phyloP scores from a whole-genome alignment of 345 rosid species.

The Euphorbia tirucalli region DNA sequence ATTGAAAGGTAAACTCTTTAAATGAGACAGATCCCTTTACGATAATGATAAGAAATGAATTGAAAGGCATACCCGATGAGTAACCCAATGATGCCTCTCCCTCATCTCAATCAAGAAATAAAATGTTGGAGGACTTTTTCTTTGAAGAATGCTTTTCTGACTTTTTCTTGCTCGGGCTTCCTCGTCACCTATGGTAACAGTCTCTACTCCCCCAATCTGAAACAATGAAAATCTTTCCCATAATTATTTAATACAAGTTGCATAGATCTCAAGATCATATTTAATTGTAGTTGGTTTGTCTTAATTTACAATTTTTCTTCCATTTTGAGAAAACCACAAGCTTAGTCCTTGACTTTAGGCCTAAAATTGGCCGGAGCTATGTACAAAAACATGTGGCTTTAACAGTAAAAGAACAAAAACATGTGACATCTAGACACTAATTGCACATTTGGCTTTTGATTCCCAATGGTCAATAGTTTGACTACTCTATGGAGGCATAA shows the following conservation, averaged over 20 bases:
- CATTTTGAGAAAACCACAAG: too few species aligned
- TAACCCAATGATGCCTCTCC: slow-evolving; percentile 57
- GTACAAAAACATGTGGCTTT: too few species aligned
- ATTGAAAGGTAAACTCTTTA: too few species aligned
- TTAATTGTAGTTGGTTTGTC: too few species aligned
- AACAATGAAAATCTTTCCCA: neutral
- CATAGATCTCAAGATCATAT: neutral
- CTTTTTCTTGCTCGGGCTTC: slow-evolving; percentile 61
- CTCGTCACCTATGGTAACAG: slow-evolving; percentile 65
- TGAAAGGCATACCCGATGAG: slow-evolving; percentile 43
- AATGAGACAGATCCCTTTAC: neutral
- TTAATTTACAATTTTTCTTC: too few species aligned
- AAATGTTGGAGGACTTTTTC: slow-evolving; percentile 69
- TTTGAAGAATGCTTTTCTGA: slow-evolving; percentile 63
- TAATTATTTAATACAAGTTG: neutral
- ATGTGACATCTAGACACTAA: too few species aligned
- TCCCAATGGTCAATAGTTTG: too few species aligned
- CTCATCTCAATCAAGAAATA: slow-evolving; percentile 72
- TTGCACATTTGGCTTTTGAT: too few species aligned
- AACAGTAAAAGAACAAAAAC: too few species aligned
- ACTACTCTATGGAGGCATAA: too few species aligned
- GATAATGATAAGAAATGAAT: neutral
- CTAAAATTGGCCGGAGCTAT: too few species aligned
- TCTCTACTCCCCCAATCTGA: slow-evolving; percentile 63
- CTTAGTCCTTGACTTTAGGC: too few species aligned